These are phyloP conservation scores for Diutina pseudorugosa DNA, from an alignment of 1,139 yeast species.

Conservation along the genomic window DNA sequence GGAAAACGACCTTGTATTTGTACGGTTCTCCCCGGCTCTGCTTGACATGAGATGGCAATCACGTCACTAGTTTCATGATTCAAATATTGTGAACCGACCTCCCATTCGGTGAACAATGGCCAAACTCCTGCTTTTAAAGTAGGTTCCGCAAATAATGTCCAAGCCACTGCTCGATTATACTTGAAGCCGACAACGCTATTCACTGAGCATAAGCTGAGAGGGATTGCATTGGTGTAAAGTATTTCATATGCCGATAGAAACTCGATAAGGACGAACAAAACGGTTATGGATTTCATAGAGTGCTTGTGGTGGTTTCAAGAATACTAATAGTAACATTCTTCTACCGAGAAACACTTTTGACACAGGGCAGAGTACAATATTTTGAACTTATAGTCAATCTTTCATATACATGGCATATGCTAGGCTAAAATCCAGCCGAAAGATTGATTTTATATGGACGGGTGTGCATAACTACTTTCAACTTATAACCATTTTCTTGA, in stretches of 20 bases:
- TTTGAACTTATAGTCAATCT: too few relatives aligned
- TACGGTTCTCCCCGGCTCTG: background rate
- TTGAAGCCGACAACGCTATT: background rate
- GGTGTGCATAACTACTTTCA: too few relatives aligned
- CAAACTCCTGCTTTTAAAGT: background rate
- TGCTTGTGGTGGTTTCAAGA: too few relatives aligned
- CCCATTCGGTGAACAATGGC: background rate
- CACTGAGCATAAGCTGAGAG: background rate
- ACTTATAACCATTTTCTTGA: too few relatives aligned
- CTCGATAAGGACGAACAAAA: background rate
- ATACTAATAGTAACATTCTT: too few relatives aligned
- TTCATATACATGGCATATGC: too few relatives aligned
- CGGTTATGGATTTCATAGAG: background rate
- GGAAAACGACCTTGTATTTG: slow-evolving; percentile 1
- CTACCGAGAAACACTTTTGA: too few relatives aligned
- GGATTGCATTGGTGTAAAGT: background rate
- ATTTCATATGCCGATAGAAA: background rate
- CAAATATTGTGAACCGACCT: background rate
- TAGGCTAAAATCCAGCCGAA: too few relatives aligned
- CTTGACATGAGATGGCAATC: background rate
- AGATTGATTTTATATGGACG: too few relatives aligned
- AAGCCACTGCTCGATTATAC: background rate
- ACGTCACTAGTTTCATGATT: background rate
- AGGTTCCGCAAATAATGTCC: background rate
- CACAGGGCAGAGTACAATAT: too few relatives aligned